phyloP scores from a whole-genome alignment of 495 filamentous ascomycete species.

The Trypethelium eluteriae region DNA sequence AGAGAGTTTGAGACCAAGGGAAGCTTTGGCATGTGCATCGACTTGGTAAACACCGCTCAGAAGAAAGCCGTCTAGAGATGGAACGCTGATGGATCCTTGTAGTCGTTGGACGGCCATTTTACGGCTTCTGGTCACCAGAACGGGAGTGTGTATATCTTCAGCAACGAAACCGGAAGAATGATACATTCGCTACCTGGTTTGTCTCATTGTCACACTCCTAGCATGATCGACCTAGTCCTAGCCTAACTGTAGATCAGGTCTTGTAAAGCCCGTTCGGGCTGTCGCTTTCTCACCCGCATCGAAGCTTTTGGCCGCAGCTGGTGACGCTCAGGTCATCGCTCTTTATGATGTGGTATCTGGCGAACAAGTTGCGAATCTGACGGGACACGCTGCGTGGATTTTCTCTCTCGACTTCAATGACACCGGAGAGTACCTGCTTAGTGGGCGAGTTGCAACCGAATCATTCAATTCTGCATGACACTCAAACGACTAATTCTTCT shows the following conservation, averaged over 20 bases:
- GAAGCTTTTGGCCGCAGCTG: slow-evolving; percentile 82
- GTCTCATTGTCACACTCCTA: background rate
- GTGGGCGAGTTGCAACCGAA: slow-evolving; percentile 24
- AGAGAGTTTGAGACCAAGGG: slow-evolving; percentile 83
- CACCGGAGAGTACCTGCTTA: slow-evolving; percentile 88
- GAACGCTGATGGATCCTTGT: slow-evolving; percentile 13
- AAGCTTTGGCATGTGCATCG: slow-evolving; percentile 81
- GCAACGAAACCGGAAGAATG: slow-evolving; percentile 78
- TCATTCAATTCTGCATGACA: background rate
- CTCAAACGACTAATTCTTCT: background rate
- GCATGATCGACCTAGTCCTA: background rate
- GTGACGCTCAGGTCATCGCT: slow-evolving; percentile 79
- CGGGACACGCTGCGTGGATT: slow-evolving; percentile 76
- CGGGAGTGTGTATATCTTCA: slow-evolving; percentile 90
- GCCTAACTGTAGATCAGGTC: slow-evolving; percentile 39
- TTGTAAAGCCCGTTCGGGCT: slow-evolving; percentile 74
- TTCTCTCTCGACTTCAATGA: slow-evolving; percentile 84
- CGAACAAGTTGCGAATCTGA: slow-evolving; percentile 80
- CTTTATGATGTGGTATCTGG: slow-evolving; percentile 87
- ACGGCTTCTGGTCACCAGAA: slow-evolving; percentile 90
- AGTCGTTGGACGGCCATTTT: slow-evolving; percentile 70
- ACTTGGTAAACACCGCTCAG: slow-evolving; percentile 51
- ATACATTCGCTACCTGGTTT: slow-evolving; percentile 66
- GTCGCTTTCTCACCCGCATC: slow-evolving; percentile 81
- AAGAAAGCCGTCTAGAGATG: background rate